phyloP scores from a whole-genome alignment of 441 rosid genomes.

The Biscutella laevigata region DNA sequence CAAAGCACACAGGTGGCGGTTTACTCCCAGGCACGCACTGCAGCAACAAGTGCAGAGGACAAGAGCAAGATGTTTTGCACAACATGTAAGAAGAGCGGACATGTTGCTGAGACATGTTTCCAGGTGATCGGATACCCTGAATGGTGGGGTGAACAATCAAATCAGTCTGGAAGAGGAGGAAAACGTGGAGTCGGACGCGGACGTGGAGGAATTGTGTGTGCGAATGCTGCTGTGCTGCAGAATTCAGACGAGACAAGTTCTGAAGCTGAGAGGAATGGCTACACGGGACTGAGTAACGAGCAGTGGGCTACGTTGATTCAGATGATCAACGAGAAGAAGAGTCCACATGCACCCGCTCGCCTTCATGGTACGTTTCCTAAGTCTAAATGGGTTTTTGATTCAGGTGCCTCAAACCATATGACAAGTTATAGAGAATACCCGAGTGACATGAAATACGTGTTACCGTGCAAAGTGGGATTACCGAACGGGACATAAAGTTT shows the following conservation, averaged over 20 bases:
- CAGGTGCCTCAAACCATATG: not conserved
- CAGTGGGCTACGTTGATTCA: not conserved
- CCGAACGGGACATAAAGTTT: not conserved
- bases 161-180: too few species aligned
- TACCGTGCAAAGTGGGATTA: not conserved
- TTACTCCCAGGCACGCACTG: too few species aligned
- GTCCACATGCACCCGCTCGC: too few species aligned
- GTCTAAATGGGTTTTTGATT: not conserved
- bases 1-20: not conserved
- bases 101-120: not conserved
- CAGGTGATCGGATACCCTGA: not conserved
- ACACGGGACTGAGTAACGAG: not conserved
- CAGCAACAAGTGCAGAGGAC: too few species aligned
- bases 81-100: not conserved
- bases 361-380: not conserved
- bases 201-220: not conserved
- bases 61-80: too few species aligned
- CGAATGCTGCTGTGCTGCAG: not conserved
- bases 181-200: not conserved
- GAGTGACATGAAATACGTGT: not conserved
- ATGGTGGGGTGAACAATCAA: not conserved
- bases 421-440: not conserved
- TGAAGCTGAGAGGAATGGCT: not conserved
- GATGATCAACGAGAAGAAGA: not conserved
- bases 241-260: not conserved